Evolutionary conservation across 306 rosid species (phyloP).

Genomic region (Glycyrrhiza uralensis): DNA sequence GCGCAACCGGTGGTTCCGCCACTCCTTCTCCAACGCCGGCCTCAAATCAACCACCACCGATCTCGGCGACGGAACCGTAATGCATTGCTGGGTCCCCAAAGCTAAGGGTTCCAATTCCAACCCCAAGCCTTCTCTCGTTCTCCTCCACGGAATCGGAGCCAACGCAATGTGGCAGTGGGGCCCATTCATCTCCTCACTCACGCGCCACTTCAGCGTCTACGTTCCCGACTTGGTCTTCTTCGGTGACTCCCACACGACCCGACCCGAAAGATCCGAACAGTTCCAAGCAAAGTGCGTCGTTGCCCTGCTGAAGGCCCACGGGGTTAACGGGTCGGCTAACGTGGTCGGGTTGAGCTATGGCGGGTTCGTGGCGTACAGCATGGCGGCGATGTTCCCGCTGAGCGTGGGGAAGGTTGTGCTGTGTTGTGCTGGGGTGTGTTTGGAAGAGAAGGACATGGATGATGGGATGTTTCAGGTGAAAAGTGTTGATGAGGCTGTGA

Average conservation of each 20-base stretch:
- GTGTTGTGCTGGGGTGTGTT: conserved; percentile 62
- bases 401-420: conserved; percentile 52
- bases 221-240: conserved; percentile 74
- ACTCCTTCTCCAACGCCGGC: conserved; percentile 51
- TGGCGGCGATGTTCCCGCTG: conserved; percentile 64
- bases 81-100: conserved; percentile 76
- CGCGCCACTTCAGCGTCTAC: conserved; percentile 57
- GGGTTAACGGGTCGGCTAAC: conserved; percentile 26
- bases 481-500: conserved; percentile 56
- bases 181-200: conserved; percentile 43
- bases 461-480: conserved; percentile 62
- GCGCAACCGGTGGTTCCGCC: conserved; percentile 41
- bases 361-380: conserved; percentile 69
- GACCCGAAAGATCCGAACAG: conserved; percentile 53
- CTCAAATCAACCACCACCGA: conserved; percentile 67
- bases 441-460: conserved; percentile 72
- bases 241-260: conserved; percentile 63
- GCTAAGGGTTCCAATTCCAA: conserved; percentile 11
- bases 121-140: conserved; percentile 56
- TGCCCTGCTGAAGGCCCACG: conserved; percentile 48
- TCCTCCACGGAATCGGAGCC: conserved; percentile 74
- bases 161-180: conserved; percentile 92
- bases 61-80: conserved; percentile 66
- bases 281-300: conserved; percentile 70
- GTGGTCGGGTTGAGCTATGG: conserved; percentile 74